Conservation (phyloP, 805 yeast genomes). For the Yamadazyma akitaensis region DNA sequence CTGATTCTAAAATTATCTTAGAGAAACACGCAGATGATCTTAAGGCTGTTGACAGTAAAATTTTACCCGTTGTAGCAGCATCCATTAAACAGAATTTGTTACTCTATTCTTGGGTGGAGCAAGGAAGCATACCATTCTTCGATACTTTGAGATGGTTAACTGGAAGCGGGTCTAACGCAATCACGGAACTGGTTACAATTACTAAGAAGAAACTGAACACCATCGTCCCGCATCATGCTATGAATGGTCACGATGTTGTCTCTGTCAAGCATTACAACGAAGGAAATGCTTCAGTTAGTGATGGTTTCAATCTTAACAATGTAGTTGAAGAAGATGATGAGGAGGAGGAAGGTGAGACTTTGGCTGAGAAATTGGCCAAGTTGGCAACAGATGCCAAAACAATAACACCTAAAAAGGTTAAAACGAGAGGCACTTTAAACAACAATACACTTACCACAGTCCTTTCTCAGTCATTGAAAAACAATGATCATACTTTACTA, state of each 20-base stretch:
- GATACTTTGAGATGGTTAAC: slow-evolving; percentile 52
- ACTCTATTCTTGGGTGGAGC: slow-evolving; percentile 59
- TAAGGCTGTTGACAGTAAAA: slow-evolving; percentile 27
- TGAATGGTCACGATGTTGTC: slow-evolving; percentile 50
- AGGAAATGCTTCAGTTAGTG: slow-evolving; percentile 55
- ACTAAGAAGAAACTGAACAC: slow-evolving; percentile 27
- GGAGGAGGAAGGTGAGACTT: slow-evolving; percentile 41
- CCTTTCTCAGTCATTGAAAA: slow-evolving; percentile 82
- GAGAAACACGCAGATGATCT: slow-evolving; percentile 43
- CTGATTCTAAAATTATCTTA: slow-evolving; percentile 45
- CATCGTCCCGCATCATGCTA: slow-evolving; percentile 41
- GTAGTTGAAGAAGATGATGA: slow-evolving; percentile 46
- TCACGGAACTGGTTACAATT: slow-evolving; percentile 25
- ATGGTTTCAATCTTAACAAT: slow-evolving; percentile 62
- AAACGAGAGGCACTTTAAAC: slow-evolving; percentile 40
- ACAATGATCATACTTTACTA: slow-evolving; percentile 80
- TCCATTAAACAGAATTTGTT: slow-evolving; percentile 34
- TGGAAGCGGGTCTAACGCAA: slow-evolving; percentile 17
- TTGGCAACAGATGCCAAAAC: slow-evolving; percentile 38
- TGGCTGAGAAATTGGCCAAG: slow-evolving; percentile 31
- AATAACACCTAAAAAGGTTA: slow-evolving; percentile 23
- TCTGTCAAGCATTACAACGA: slow-evolving; percentile 58
- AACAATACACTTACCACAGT: slow-evolving; percentile 73
- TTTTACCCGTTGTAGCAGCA: slow-evolving; percentile 26
- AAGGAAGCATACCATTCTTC: slow-evolving; percentile 53